A percentile compares a stretch with the other conserved stretches of the same genome.
Conservation (phyloP, 148 eudicot genomes). For the Vaccinium myrtillus region DNA sequence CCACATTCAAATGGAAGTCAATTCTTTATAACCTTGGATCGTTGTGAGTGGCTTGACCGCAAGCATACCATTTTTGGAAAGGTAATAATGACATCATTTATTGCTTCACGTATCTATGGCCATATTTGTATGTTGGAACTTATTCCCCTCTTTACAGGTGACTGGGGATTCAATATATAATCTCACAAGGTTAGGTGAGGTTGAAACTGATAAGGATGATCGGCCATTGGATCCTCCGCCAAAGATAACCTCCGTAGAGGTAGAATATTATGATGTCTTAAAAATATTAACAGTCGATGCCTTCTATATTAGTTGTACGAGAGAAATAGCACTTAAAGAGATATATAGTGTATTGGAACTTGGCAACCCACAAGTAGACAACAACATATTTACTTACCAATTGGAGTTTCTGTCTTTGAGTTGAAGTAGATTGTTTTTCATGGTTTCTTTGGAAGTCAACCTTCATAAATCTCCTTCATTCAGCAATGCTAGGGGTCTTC, state of each 20-base stretch:
- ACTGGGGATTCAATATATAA: constrained; percentile 96
- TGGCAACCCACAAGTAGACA: background rate
- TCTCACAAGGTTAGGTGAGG: constrained; percentile 76
- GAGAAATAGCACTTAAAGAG: background rate
- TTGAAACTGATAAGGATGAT: constrained; percentile 83
- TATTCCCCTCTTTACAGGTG: constrained; percentile 46
- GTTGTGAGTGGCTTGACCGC: constrained; percentile 95
- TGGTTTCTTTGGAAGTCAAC: background rate
- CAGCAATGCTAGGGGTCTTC: background rate
- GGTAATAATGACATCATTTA: constrained; percentile 34
- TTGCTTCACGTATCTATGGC: background rate
- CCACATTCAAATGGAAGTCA: constrained; percentile 96
- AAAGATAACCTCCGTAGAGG: constrained; percentile 80
- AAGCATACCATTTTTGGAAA: constrained; percentile 97
- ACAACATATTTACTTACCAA: background rate
- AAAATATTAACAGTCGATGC: background rate
- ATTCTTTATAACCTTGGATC: constrained; percentile 83
- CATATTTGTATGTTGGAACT: background rate
- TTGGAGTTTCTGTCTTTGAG: background rate
- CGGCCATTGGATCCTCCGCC: constrained; percentile 88
- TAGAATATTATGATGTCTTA: constrained; percentile 19
- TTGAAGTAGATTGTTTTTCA: constrained; percentile 12
- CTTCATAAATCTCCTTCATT: constrained; percentile 6
- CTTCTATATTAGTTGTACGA: background rate
- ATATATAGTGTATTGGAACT: background rate